phyloP scores from a whole-genome alignment of 306 rosid species.

The Casuarina equisetifolia region DNA sequence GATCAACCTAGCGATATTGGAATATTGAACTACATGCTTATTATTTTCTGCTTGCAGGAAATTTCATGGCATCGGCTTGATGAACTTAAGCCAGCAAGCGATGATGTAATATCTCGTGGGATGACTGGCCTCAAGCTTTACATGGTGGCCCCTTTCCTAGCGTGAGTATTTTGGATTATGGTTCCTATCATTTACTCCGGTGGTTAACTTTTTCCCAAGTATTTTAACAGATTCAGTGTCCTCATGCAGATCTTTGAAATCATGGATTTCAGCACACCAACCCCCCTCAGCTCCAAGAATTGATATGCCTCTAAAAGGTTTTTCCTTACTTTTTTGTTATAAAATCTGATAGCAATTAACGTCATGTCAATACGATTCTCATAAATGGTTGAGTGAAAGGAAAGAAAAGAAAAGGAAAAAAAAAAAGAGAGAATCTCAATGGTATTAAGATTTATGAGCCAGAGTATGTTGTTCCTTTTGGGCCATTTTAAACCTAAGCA shows the following conservation, averaged over 20 bases:
- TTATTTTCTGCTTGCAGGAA: slow-evolving; percentile 61
- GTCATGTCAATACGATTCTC: not conserved
- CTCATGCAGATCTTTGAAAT: slow-evolving; percentile 65
- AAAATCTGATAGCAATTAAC: slow-evolving; percentile 8
- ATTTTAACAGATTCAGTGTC: slow-evolving; percentile 30
- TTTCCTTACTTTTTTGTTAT: not conserved
- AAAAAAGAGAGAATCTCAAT: not conserved
- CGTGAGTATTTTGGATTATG: slow-evolving; percentile 49
- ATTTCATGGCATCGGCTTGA: slow-evolving; percentile 95
- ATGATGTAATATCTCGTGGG: slow-evolving; percentile 93
- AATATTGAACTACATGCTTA: slow-evolving; percentile 27
- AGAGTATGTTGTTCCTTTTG: not conserved
- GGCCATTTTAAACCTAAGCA: not conserved
- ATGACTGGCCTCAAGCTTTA: slow-evolving; percentile 92
- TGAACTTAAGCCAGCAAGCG: slow-evolving; percentile 79
- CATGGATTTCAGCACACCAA: slow-evolving; percentile 68
- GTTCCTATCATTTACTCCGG: slow-evolving; percentile 34
- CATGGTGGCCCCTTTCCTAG: slow-evolving; percentile 95
- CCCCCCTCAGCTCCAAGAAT: slow-evolving; percentile 59
- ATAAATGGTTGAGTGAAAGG: not conserved
- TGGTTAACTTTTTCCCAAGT: not conserved
- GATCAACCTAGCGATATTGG: not conserved
- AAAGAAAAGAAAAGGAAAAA: not conserved
- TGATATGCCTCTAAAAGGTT: slow-evolving; percentile 81
- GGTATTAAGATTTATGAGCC: not conserved